Evolutionary conservation across 1,284 basidiomycete species (phyloP).

Genomic region (Schizophyllum amplum): DNA sequence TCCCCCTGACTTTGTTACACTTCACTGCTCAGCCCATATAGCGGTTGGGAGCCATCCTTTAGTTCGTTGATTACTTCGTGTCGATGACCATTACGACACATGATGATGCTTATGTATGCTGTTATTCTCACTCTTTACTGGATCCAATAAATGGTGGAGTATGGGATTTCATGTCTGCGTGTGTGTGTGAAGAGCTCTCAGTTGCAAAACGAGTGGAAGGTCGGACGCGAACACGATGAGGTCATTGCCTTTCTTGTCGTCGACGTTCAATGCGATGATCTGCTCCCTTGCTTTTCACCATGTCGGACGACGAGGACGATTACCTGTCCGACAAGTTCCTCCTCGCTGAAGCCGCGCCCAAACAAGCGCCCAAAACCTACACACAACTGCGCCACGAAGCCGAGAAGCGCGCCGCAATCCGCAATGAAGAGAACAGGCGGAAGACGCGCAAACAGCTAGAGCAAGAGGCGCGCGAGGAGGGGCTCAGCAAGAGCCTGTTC

Average conservation of each 20-base stretch:
- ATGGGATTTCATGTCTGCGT: constrained; percentile 18
- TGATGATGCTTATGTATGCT: neutral
- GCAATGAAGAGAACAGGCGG: constrained; percentile 54
- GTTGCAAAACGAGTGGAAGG: no score
- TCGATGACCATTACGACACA: neutral
- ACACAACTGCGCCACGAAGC: constrained; percentile 59
- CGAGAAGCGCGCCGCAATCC: constrained; percentile 42
- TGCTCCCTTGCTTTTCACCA: constrained; percentile 18
- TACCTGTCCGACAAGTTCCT: constrained; percentile 83
- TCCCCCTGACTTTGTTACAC: neutral
- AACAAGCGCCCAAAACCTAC: constrained; percentile 49
- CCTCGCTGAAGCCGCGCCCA: constrained; percentile 25
- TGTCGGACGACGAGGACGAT: constrained; percentile 69
- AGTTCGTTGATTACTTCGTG: neutral
- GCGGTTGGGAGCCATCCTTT: neutral
- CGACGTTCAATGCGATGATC: no score
- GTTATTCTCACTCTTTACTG: neutral
- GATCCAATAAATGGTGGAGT: neutral
- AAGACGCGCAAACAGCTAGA: constrained; percentile 64
- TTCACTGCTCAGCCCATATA: neutral
- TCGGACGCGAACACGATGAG: no score
- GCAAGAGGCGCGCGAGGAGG: constrained; percentile 68
- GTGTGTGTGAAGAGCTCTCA: constrained; percentile 15
- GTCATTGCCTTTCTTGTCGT: no score
- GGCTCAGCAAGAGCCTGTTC: constrained; percentile 69